phyloP scores from a whole-genome alignment of 148 eudicot genomes.

The Euryodendron excelsum region DNA sequence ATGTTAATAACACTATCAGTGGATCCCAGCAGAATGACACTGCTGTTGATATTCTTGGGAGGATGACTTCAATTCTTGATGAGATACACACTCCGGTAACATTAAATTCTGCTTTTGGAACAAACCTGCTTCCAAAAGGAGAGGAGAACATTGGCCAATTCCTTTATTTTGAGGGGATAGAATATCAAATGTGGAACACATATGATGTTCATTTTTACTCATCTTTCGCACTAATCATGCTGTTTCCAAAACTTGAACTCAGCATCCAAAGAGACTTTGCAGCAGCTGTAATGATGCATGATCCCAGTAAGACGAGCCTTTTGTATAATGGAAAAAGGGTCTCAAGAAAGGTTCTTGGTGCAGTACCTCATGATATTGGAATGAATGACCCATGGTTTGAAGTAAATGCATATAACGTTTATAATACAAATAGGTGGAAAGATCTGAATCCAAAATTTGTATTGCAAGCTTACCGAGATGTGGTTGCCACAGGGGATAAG shows the following conservation, averaged over 20 bases:
- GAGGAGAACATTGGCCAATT: slow-evolving; percentile 91
- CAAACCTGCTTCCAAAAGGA: slow-evolving; percentile 60
- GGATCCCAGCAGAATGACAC: slow-evolving; percentile 38
- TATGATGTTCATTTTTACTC: slow-evolving; percentile 90
- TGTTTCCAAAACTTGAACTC: slow-evolving; percentile 80
- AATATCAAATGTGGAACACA: slow-evolving; percentile 88
- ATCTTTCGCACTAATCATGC: slow-evolving; percentile 68
- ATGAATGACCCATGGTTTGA: slow-evolving; percentile 92
- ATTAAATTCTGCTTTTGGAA: slow-evolving; percentile 66
- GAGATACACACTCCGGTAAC: slow-evolving; percentile 49
- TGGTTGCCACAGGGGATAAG: slow-evolving; percentile 71
- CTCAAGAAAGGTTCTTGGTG: slow-evolving; percentile 73
- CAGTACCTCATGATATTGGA: slow-evolving; percentile 93
- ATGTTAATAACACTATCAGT: slow-evolving; percentile 13
- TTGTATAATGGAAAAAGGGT: slow-evolving; percentile 62
- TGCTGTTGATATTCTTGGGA: slow-evolving; percentile 59
- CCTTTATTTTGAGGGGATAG: slow-evolving; percentile 80
- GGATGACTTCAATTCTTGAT: slow-evolving; percentile 63
- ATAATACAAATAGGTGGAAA: slow-evolving; percentile 83
- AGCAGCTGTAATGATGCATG: slow-evolving; percentile 86
- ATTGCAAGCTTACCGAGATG: slow-evolving; percentile 77
- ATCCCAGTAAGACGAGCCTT: slow-evolving; percentile 69
- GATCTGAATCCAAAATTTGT: slow-evolving; percentile 88
- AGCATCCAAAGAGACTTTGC: slow-evolving; percentile 90
- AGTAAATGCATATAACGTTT: slow-evolving; percentile 62